Evolutionary conservation across 1,284 basidiomycete species (phyloP), one percentile per base, ranked within the genome.

Genomic region (Rhodotorula sp.): DNA sequence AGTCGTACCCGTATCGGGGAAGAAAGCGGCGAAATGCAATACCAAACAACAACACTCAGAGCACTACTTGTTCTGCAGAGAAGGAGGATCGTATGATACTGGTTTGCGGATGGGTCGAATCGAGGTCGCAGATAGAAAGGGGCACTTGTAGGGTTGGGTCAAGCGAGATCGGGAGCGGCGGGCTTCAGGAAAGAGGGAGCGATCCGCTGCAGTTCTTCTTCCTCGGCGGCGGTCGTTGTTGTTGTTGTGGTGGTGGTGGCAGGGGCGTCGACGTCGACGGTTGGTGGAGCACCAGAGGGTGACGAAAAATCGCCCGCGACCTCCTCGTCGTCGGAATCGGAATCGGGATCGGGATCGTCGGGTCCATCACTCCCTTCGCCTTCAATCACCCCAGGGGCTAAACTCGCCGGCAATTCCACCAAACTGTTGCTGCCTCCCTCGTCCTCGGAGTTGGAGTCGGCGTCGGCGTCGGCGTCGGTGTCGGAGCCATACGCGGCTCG

Each of bases 401-500:
- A 52, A 23, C 66, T 60, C 26, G 65, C 70, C 21, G 70, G 62
- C 20, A 68, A 16, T 18, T 71, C 66, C 29, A 71, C 39, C 31
- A 47, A 31, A 12, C 23, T 48, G 43, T 31, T 23, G 5, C 47
- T 26, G 16, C 29, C 10, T 16, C 48, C 51, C 14, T 23, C 39
- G 2, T 5, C 52, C 39, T 14, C 51, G 8, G 18, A 23, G 52
- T 56, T 18, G 3, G 16, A 47, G 7, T 59, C 68, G 39, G 31
- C 59, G 47, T 26, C 46, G 16, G 60, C 52, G 12, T 34, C 64
- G 26, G 46, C 63, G 18, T 51, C 58, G 18, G 52, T 52, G 26
- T 66, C 60, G 29, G 60, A 51, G 15, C 64, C 65, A n/a, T 67
- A 68, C 23, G 69, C 73, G 6, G 64, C 66, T 31, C 72, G 65